Evolutionary conservation across 257 asterid genomes (phyloP), one percentile per base, ranked within the genome.

Genomic region (Capsicum rhomboideum): DNA sequence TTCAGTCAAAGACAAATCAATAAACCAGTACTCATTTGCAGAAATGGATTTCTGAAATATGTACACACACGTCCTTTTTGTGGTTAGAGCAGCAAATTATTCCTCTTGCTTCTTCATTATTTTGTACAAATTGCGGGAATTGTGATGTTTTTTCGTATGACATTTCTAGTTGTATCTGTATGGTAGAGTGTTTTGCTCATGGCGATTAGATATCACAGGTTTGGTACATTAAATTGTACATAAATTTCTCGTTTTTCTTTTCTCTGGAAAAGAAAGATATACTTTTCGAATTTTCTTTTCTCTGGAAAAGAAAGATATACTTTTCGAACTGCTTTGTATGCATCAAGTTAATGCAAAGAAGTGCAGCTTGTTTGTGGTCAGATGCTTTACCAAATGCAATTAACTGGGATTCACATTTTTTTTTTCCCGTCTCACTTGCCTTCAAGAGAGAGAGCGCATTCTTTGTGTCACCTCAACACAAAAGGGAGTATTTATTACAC

Each of bases 41-140:
- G 83, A 74, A 54, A 64, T 12, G 46, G 23, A 77, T 85, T 85
- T 34, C 58, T 85, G 71, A 82, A 18, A 80, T 79, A 53, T 78
- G 26, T 72, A 71, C 21, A 59, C 31, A 59, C 31, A 9, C 66
- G 4, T 59, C 67, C 23, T 16, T n/a, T 8, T n/a, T 59, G 34
- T 59, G 34, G 67, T 59, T 10, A 59, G 31, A 59, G 34, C 29
- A 59, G 17, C 68, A 59, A 59, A 21, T 21, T 59, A 6, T 59
- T 59, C 67, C 67, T 9, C 31, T n/a, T 54, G 10, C 61, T 13
- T 56, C n/a, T 9, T 56, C 64, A 58, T 58, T 58, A 1, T 2
- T 59, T 10, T 21, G 64, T 59, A 21, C 67, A 21, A 9, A 59
- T 59, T 23, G 31, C 23, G 29, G 68, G 68, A 10, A 59, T 26